Evolutionary conservation across 2,329 filamentous ascomycete genomes (phyloP), one percentile per base, ranked within the genome.

Genomic region (Lasiodiplodia sp.): DNA sequence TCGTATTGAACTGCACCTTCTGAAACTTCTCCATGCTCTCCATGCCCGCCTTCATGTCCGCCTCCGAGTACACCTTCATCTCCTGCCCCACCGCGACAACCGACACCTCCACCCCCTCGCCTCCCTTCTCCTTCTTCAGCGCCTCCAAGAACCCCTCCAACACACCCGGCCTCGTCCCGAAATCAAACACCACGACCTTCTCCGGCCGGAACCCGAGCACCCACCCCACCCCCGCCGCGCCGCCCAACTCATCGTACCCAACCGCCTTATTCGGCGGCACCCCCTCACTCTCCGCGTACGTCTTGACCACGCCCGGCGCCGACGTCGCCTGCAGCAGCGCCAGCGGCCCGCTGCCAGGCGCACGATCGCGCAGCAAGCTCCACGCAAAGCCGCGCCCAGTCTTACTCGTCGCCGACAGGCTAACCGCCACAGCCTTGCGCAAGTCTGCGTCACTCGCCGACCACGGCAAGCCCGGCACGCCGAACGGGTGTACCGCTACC

Each of bases 271-370:
- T 57, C 18, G 53, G 12, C 31, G 31, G 6, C 31, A 7, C 14
- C 10, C 10, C 53, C 3, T 37, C 53, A 3, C 7, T 31, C 2
- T 57, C 31, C 8, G 31, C 53, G 7, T 23, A 57, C 28, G 18
- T 18, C 31, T 14, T 37, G 18, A 57, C 16, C 53, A 8, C 18
- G 4, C 5, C 31, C 18, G 31, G 53, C 53, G 53, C 53, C 28
- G 53, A 57, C 31, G 53, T 57, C 31, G n/a, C 53, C 53, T 57
- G 31, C 31, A 57, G 7, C 31, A 38, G 11, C 28, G 53, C 53
- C 16, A 57, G 28, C 53, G 53, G 53, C 16, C 53, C 53, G 16
- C 31, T 11, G 1, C 12, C 25, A 0, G 37, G 10, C 8, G 31
- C 31, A 1, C 53, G 16, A 2, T 57, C 23, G 6, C 53, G 53